Evolutionary conservation across 768 basidiomycete genomes (phyloP), one percentile per base, ranked within the genome.

Genomic region (Trametopsis cervina): DNA sequence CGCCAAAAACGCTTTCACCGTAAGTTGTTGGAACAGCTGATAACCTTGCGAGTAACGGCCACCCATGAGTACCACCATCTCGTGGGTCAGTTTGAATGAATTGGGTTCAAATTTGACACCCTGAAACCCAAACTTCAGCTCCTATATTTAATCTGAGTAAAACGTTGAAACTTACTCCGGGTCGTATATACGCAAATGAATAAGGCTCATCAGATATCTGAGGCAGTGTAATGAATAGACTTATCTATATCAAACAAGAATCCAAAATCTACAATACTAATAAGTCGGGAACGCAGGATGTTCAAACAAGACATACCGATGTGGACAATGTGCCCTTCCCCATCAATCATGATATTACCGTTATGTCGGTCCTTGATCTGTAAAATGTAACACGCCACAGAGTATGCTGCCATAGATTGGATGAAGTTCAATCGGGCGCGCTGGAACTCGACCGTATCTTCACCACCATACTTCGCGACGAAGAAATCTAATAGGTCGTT

Each of bases 341-440:
- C 92, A 62, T 98, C 96, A 51, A 99, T 94, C 95, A 99, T 97
- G 62, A 99, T 98, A 63, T 99, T 99, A 23, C 96, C 96, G 60
- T 99, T 99, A 65, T 99, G 96, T 33, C 96, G 71, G 62, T 99
- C 96, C 69, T 99, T 99, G 70, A 99, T 94, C 66, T 99, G 96
- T 38, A 98, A 68, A 55, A 99, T 92, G 64, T 96, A 98, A 64
- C 95, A 98, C 6, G 93, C 91, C 21, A 98, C 85, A 25, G 95
- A 98, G 66, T 99, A 99, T 9, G 93, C 96, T 0, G 96, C 95
- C 96, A 98, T 99, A 2, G 92, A 95, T 62, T 96, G 94, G 49
- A 99, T 90, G 62, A 99, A 99, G 66, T 97, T 96, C 53, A 88
- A 73, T 15, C 93, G 83, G 38, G 96, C 96, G 53, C 79, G 77